Evolutionary conservation across 108 stramenopile species (phyloP), one percentile per base, ranked within the genome.

Genomic region (Stephanodiscus triporus): DNA sequence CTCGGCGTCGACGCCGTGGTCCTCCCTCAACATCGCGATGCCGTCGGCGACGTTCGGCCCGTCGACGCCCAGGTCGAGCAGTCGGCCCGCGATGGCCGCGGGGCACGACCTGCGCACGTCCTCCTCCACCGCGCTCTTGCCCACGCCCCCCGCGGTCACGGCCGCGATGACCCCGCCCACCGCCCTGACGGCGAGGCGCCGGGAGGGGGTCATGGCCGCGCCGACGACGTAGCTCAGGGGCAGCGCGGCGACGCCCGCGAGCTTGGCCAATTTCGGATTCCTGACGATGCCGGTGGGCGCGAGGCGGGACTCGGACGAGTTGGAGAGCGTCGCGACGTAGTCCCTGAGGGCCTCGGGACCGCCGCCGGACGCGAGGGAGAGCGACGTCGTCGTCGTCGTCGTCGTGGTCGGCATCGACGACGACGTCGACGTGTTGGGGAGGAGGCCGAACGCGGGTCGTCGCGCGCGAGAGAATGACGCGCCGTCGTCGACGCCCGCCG

Each of bases 1-100:
- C 34, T 83, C 87, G 5, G 72, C 80, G 17, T 77, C 76, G 8
- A 84, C 80, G 16, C 71, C 65, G 56, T 84, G 78, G 22, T 81
- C 72, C 2, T 37, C 54, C 32, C 40, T 27, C 20, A 84, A 63
- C 16, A 32, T 14, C 22, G 50, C 61, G n/a, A 79, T 73, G 29
- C 29, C 71, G 57, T 78, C 78, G 32, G 68, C 37, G 0, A 66
- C 63, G 34, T 50, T 53, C 7, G 43, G 53, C 6, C 55, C 79
- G 23, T 80, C 72, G 23, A 80, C 61, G 1, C 78, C 78, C 4
- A 68, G 58, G 37, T 73, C 72, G 20, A 67, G 13, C 2, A 79
- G 42, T 26, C 59, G 60, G 14, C 50, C 14, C 24, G 79, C 79
- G 47, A 80, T 65, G 26, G 79, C 79, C 20, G 63, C 24, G 48